Evolutionary conservation across 306 rosid genomes (phyloP), one percentile per base, ranked within the genome.

Genomic region (Aeschynomene evenia): DNA sequence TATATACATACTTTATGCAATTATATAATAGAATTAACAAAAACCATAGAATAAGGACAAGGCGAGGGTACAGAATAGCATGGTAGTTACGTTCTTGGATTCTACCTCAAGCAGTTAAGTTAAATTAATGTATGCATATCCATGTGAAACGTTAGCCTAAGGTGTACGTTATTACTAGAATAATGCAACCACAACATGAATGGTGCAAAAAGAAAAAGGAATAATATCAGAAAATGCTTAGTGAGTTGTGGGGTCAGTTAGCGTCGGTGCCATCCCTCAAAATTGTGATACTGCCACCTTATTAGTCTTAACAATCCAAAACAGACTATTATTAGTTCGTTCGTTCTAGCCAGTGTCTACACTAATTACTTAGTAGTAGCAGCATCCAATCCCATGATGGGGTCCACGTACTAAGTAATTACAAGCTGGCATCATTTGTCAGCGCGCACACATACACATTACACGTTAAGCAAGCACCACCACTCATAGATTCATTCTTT

Each of bases 401-500:
- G 73, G 16, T 11, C 82, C 80, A 48, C 12, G 18, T 53, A 39
- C 4, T 15, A 74, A 62, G 73, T 10, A 77, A 42, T 55, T 45
- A 75, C 85, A 54, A 78, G 22, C 81, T 84, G 63, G 80, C 83
- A 73, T 59, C 16, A 1, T 65, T 78, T 78, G 86, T 74, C 72
- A n/a, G n/a, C 4, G 68, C 48, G 26, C 59, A 45, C 15, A 39
- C 0, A 28, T 6, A 39, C 5, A 42, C 18, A 42, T 1, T 0
- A 13, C 7, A n/a, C 18, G 13, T 6, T n/a, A n/a, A 45, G 10
- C 40, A 34, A 7, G 5, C 40, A 7, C 40, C 24, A 9, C 10
- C 10, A 61, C 58, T 49, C 57, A 45, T 14, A 24, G 18, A 26
- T 18, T 15, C 29, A 46, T 21, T 21, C 19, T 6, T 13, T 52